Percentiles rank a stretch among this genome's conserved stretches.
These are phyloP conservation scores for Lachnellula cervina DNA, from an alignment of 2,329 filamentous ascomycete genomes.

Conservation along the genomic window DNA sequence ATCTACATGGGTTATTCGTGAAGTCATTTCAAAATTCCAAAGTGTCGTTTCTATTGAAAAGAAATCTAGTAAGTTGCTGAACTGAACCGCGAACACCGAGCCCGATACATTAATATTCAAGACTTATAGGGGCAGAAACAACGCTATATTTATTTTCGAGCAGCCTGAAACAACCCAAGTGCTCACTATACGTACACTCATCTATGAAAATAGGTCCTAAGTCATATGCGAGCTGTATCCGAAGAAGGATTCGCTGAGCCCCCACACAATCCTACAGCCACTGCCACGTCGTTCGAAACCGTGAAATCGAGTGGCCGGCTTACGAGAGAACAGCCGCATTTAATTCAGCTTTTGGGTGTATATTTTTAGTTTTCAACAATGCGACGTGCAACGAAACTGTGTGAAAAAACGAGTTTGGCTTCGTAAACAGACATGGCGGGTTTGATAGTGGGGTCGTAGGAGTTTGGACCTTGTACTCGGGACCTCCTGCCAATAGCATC, in stretches of 20 bases:
- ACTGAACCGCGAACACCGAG: too few species aligned
- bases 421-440: not conserved
- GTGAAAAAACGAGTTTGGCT: not conserved
- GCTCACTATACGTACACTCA: not conserved
- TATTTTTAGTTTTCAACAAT: not conserved
- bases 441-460: not conserved
- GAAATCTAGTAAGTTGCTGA: too few species aligned
- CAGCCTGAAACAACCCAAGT: not conserved
- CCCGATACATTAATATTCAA: not conserved
- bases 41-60: too few species aligned
- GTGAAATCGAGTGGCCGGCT: not conserved
- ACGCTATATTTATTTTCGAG: not conserved
- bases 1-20: too few species aligned
- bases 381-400: not conserved
- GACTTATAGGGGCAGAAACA: not conserved
- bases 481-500: not conserved
- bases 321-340: not conserved
- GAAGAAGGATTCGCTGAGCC: not conserved
- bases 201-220: not conserved
- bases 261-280: not conserved
- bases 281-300: not conserved
- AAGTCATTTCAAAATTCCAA: too few species aligned
- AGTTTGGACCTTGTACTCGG: not conserved
- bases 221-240: not conserved
- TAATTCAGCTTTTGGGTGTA: too few species aligned